Evolutionary conservation across 495 filamentous ascomycete species (phyloP).

Genomic region (Lophiotrema nucula): DNA sequence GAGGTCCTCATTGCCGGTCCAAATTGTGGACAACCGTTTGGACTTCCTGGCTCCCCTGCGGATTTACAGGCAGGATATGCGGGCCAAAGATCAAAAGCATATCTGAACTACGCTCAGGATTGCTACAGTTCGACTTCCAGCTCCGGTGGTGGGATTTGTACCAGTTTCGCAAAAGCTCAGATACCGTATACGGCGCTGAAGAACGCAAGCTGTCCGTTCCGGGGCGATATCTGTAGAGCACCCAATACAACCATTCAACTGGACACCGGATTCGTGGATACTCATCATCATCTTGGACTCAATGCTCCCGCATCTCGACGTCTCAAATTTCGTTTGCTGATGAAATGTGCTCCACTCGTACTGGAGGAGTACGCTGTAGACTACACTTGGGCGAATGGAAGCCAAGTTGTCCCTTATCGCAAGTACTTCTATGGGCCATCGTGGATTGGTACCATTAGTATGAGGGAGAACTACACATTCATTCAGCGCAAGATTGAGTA

Average conservation of each 20-base stretch:
- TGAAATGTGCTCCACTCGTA: slow-evolving; percentile 7
- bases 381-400: background rate
- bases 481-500: too few species aligned
- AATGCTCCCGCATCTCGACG: slow-evolving; percentile 12
- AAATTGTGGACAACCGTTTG: too few species aligned
- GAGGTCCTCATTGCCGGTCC: background rate
- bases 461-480: too few species aligned
- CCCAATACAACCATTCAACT: background rate
- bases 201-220: slow-evolving; percentile 14
- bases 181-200: background rate
- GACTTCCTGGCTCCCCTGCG: background rate
- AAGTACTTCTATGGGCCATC: background rate
- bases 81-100: background rate
- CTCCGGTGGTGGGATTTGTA: background rate
- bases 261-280: slow-evolving; percentile 18
- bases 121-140: background rate
- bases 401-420: background rate
- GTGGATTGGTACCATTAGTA: too few species aligned
- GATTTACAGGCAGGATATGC: background rate
- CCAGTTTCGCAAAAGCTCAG: background rate
- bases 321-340: background rate
- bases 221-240: background rate
- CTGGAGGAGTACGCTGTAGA: background rate
- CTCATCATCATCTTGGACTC: slow-evolving; percentile 17
- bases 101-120: background rate